These are phyloP conservation scores for Sarocladium oryzae DNA, from an alignment of 2,329 filamentous ascomycete genomes.

Conservation along the genomic window DNA sequence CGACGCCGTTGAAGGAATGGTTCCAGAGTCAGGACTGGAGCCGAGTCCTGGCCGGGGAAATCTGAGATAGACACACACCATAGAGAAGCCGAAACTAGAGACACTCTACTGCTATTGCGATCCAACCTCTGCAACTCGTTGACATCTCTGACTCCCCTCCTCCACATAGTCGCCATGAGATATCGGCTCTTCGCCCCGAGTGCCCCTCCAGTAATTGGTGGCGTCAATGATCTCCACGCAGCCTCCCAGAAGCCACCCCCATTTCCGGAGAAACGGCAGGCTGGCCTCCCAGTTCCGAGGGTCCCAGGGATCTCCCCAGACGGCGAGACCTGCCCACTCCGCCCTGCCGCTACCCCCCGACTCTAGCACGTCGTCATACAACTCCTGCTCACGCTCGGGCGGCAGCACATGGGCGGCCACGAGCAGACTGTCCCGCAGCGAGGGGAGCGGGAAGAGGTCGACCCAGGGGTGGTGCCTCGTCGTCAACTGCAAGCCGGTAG, in stretches of 20 bases:
- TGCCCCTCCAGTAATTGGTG: conserved; percentile 27
- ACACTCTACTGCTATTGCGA: too few species aligned
- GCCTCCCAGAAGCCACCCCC: conserved; percentile 29
- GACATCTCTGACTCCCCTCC: too few species aligned
- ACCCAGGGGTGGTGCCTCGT: conserved; percentile 28
- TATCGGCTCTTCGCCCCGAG: conserved; percentile 1
- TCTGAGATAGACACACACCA: too few species aligned
- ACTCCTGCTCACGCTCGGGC: conserved; percentile 16
- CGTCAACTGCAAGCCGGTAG: conserved; percentile 10
- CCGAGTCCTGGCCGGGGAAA: too few species aligned
- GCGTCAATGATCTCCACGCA: conserved; percentile 28
- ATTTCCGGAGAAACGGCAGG: conserved; percentile 35
- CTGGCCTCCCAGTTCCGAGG: conserved; percentile 39
- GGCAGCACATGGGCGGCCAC: conserved; percentile 7
- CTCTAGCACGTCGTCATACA: conserved; percentile 13
- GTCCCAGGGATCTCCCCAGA: conserved; percentile 43
- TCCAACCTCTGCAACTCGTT: too few species aligned
- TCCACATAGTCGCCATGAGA: not conserved
- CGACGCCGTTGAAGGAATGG: conserved; percentile 12
- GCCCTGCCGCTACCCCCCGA: not conserved
- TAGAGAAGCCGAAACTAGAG: too few species aligned
- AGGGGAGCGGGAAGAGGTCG: conserved; percentile 28
- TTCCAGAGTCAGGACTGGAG: conserved; percentile 14
- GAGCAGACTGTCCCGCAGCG: conserved; percentile 27
- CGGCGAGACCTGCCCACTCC: conserved; percentile 24